These are phyloP conservation scores for Fraxinus paxiana DNA, from an alignment of 305 asterid genomes.

Conservation along the genomic window DNA sequence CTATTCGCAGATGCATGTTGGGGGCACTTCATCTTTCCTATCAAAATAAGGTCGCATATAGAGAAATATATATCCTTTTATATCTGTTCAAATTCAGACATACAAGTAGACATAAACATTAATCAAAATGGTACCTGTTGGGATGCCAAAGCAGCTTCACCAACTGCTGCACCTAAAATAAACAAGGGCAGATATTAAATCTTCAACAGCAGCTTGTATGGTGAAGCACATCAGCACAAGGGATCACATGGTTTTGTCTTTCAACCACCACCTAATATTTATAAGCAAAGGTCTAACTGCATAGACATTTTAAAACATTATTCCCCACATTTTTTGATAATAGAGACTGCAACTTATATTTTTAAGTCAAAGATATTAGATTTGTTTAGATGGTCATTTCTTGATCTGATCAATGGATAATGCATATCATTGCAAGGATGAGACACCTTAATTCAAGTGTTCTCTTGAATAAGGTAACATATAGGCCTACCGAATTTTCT, in stretches of 20 bases:
- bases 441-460: background rate
- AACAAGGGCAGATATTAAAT: background rate
- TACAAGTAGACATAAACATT: background rate
- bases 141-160: background rate
- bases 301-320: background rate
- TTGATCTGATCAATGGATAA: background rate
- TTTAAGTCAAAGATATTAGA: background rate
- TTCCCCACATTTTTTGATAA: background rate
- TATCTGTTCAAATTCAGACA: background rate
- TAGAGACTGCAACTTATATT: background rate
- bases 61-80: background rate
- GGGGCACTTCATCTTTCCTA: background rate
- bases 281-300: background rate
- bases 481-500: background rate
- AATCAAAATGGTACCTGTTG: background rate
- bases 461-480: background rate
- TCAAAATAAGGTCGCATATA: background rate
- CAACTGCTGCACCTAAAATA: background rate
- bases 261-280: background rate
- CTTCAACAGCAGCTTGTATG: background rate
- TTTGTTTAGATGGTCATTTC: background rate
- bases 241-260: background rate
- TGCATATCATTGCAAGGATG: background rate
- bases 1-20: background rate
- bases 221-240: background rate